A percentile compares a stretch with the other conserved stretches of the same genome.
phyloP scores from a whole-genome alignment of 192 early-diverging fungal species.

The Backusella liffmaniae region DNA sequence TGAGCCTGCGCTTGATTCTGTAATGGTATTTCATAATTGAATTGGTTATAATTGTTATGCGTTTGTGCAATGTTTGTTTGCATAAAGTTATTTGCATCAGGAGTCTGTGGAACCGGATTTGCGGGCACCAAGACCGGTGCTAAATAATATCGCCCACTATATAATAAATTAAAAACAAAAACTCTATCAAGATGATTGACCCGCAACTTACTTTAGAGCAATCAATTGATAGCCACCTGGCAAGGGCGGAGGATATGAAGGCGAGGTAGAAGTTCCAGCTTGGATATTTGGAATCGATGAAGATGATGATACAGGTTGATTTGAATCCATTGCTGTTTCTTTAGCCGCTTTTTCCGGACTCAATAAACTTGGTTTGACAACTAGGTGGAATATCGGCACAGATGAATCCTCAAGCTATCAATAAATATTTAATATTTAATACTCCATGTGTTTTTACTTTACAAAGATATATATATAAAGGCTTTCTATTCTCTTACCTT shows the following conservation, averaged over 20 bases:
- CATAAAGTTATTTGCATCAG: neutral
- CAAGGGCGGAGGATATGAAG: neutral
- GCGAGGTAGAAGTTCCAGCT: neutral
- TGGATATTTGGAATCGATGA: neutral
- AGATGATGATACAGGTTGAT: neutral
- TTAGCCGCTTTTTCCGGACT: neutral
- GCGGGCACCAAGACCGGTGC: conserved; percentile 27
- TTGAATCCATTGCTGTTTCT: neutral
- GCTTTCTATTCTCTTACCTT: conserved; percentile 17
- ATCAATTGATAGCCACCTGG: conserved; percentile 32
- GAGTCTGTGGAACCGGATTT: neutral
- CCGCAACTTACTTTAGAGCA: conserved; percentile 18
- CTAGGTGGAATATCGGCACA: conserved; percentile 33
- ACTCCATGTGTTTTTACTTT: neutral
- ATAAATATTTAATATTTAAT: neutral
- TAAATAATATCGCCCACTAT: conserved; percentile 31
- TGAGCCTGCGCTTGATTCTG: neutral
- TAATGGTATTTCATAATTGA: neutral
- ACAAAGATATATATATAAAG: neutral
- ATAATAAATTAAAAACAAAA: neutral
- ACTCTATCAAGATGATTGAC: neutral
- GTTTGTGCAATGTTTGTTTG: neutral
- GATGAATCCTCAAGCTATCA: conserved; percentile 10
- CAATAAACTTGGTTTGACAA: conserved; percentile 30
- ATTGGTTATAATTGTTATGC: neutral